Base-by-base conservation (phyloP, 306 rosid genomes). In the Coriaria nepalensis region DNA sequence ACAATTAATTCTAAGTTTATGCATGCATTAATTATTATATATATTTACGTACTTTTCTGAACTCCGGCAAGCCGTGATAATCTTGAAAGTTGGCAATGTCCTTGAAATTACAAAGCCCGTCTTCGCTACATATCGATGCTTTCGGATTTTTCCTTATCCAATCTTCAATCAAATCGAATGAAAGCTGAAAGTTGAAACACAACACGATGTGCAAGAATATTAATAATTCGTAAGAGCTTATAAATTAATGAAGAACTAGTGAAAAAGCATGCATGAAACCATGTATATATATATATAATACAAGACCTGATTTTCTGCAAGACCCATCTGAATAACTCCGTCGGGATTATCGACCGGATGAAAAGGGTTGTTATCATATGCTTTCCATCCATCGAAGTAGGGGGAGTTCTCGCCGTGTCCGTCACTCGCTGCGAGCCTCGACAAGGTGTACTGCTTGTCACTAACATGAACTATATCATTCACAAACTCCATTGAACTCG, bases 281-380 rank as follows among this genome's bases (percentile, higher is more conserved):
- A 20, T 20, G 29, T 20, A 20, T 20, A 20, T 20, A 20, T 20
- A 20, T 20, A 20, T 20, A 20, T 20, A 8, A 50, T 37, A 53
- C 13, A 2, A 44, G 59, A 83, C 97, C 93, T 70, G 97, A 45
- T 90, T 90, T 62, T 90, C 97, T 6, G 97, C 84, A 13, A 90
- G 90, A 51, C 97, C 97, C 95, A 84, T 81, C 43, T 90, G 97
- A 46, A 90, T 79, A 42, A 90, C 95, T 6, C 97, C 97, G 0
- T 49, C 44, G 2, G 87, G 82, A 47, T 90, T 90, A 3, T 72
- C n/a, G 1, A 45, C 59, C 0, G 73, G 76, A 52, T 90, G 86
- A 53, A 67, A 90, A n/a, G 93, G 97, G 66, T 90, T 61, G 45
- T 10, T 43, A 9, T 90, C 84, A 40, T 90, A 90, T 0, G 95